Percentiles rank a stretch among this genome's conserved stretches.
phyloP scores from a whole-genome alignment of 2,329 filamentous ascomycete species.

The Phyllosticta capitalensis region DNA sequence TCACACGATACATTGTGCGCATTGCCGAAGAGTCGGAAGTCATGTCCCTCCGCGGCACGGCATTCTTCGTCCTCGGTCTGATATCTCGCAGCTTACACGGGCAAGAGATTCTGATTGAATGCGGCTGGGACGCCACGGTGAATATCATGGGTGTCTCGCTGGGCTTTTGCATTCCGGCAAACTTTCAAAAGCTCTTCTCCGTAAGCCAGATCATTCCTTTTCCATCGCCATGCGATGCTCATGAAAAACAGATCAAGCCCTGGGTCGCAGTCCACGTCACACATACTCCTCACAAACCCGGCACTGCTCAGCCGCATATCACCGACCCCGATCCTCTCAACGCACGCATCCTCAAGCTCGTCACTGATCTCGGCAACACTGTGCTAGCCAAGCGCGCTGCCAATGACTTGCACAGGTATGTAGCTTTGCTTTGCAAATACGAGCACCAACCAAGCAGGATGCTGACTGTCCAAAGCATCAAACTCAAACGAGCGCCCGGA shows the following conservation, averaged over 20 bases:
- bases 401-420: slow-evolving; percentile 59
- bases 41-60: slow-evolving; percentile 87
- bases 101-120: slow-evolving; percentile 78
- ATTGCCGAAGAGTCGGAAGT: slow-evolving; percentile 85
- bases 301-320: slow-evolving; percentile 20
- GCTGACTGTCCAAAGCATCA: slow-evolving; percentile 47
- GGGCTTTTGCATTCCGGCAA: slow-evolving; percentile 75
- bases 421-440: slow-evolving; percentile 13
- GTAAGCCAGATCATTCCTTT: slow-evolving; percentile 28
- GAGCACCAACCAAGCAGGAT: slow-evolving; percentile 10
- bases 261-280: slow-evolving; percentile 22
- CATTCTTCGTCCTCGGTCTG: slow-evolving; percentile 89
- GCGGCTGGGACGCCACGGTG: slow-evolving; percentile 88
- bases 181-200: slow-evolving; percentile 70
- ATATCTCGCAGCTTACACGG: slow-evolving; percentile 89
- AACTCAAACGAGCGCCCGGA: slow-evolving; percentile 60
- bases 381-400: slow-evolving; percentile 84
- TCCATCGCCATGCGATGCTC: neutral
- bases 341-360: slow-evolving; percentile 69
- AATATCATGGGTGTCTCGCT: slow-evolving; percentile 73
- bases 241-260: slow-evolving; percentile 25
- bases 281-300: neutral
- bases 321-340: slow-evolving; percentile 54
- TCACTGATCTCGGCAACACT: slow-evolving; percentile 85
- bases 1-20: slow-evolving; percentile 75